Conservation (phyloP, 2,329 filamentous ascomycete species). For the Biscogniauxia sp. region DNA sequence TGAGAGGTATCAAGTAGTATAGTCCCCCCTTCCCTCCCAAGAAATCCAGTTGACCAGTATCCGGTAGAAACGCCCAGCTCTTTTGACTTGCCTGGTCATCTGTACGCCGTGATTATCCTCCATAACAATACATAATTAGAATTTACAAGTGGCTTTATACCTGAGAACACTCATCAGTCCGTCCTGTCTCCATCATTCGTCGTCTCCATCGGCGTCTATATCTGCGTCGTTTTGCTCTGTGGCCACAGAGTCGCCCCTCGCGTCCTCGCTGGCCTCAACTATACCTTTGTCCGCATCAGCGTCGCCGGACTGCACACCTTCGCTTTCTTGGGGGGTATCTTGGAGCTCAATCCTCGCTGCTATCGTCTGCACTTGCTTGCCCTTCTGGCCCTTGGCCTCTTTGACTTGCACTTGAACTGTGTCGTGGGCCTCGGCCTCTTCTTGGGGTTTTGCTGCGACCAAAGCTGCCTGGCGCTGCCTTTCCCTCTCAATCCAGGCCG, state of each 20-base stretch:
- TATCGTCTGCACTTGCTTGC: constrained; percentile 26
- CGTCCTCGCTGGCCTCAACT: background rate
- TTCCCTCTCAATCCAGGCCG: constrained; percentile 47
- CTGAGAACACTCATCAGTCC: background rate
- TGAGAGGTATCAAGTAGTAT: constrained; percentile 1
- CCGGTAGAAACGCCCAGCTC: background rate
- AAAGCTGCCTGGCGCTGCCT: constrained; percentile 14
- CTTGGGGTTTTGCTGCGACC: constrained; percentile 14
- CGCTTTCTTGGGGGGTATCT: background rate
- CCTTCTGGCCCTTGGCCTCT: constrained; percentile 31
- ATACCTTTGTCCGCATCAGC: background rate
- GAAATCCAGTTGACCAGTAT: background rate
- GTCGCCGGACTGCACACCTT: background rate
- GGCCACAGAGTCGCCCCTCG: background rate
- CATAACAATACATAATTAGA: background rate
- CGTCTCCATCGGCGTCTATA: background rate
- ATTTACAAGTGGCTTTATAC: background rate
- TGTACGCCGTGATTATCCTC: background rate
- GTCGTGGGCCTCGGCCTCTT: constrained; percentile 29
- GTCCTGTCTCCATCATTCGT: background rate
- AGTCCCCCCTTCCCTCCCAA: background rate
- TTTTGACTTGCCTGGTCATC: background rate
- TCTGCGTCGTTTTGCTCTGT: background rate
- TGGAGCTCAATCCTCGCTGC: constrained; percentile 22
- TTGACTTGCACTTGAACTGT: constrained; percentile 39